A percentile compares a stretch with the other conserved stretches of the same genome.
Evolutionary conservation across 2,329 filamentous ascomycete species (phyloP).

Genomic region (Fusarium tjaetaba): DNA sequence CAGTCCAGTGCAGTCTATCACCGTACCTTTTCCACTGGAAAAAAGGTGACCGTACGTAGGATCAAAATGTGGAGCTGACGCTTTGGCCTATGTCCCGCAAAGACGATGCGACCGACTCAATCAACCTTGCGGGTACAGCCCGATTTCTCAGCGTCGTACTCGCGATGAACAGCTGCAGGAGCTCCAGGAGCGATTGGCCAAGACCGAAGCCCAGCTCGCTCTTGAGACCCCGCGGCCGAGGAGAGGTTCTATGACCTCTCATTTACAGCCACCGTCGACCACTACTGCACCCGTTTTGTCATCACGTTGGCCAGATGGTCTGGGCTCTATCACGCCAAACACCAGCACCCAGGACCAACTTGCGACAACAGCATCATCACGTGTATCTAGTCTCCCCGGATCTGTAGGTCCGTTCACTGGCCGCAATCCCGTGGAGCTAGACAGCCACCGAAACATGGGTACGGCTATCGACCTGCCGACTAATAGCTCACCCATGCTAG

Average conservation of each 20-base stretch:
- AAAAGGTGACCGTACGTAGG: accelerated
- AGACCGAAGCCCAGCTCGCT: neutral
- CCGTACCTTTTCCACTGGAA: neutral
- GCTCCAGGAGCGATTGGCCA: neutral
- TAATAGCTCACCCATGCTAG: neutral
- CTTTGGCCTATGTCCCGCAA: neutral
- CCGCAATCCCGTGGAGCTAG: neutral
- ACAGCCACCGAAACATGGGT: neutral
- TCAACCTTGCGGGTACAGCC: neutral
- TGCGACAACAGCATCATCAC: neutral
- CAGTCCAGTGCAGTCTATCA: neutral
- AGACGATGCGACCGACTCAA: neutral
- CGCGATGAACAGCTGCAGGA: neutral
- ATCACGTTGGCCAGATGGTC: neutral
- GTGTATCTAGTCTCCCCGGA: neutral
- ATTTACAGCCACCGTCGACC: neutral
- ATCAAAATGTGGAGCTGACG: neutral
- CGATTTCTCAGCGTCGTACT: neutral
- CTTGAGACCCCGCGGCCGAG: neutral
- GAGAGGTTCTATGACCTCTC: neutral
- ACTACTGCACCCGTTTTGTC: neutral
- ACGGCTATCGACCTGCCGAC: neutral
- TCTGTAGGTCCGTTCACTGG: neutral
- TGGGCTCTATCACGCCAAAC: neutral
- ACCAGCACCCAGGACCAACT: neutral